phyloP scores from a whole-genome alignment of 768 basidiomycete species.

The Russula griseocarnosa region DNA sequence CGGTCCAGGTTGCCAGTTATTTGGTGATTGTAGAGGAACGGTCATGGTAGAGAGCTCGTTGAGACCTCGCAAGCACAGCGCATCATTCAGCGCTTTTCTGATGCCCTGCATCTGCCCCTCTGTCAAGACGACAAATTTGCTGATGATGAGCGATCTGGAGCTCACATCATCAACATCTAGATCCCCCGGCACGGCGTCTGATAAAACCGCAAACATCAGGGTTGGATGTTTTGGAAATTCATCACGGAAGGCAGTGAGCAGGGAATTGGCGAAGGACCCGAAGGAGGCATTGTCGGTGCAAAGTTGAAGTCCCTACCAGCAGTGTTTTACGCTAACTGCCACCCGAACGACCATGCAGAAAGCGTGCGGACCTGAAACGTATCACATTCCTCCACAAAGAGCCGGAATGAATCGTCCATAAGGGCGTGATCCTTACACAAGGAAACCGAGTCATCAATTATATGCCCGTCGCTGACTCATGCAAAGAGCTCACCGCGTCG shows the following conservation, averaged over 20 bases:
- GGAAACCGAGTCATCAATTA: background rate
- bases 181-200: constrained; percentile 38
- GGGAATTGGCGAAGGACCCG: constrained; percentile 57
- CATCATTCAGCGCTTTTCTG: constrained; percentile 56
- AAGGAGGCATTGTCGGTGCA: constrained; percentile 59
- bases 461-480: background rate
- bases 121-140: constrained; percentile 23
- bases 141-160: background rate
- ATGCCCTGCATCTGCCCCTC: constrained; percentile 36
- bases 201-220: constrained; percentile 55
- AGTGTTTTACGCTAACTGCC: background rate
- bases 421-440: constrained; percentile 51
- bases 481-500: constrained; percentile 45
- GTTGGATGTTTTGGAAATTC: constrained; percentile 62
- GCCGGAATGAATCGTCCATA: constrained; percentile 65
- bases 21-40: constrained; percentile 35
- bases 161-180: constrained; percentile 20
- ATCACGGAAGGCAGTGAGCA: constrained; percentile 61
- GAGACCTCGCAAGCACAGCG: constrained; percentile 41
- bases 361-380: constrained; percentile 53
- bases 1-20: constrained; percentile 29
- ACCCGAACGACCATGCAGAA: background rate
- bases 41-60: constrained; percentile 34
- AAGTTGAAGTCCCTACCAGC: constrained; percentile 61
- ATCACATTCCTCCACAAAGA: constrained; percentile 72